Conservation (phyloP, 2,329 filamentous ascomycete species). For the Cordyceps farinosa region DNA sequence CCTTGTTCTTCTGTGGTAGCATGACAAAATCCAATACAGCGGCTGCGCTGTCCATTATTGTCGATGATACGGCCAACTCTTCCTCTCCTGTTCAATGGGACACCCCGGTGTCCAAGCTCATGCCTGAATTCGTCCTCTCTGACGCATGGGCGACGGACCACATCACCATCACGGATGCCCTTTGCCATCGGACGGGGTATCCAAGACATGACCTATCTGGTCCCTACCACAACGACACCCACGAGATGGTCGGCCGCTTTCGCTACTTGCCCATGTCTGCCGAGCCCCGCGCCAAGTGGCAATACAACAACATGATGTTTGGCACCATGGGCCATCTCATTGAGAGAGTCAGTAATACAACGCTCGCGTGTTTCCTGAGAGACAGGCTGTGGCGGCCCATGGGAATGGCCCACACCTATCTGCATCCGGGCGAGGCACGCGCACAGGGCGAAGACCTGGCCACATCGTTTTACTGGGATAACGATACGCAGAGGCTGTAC, state of each 20-base stretch:
- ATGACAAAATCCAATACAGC: constrained; percentile 53
- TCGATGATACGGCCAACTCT: constrained; percentile 41
- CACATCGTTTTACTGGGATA: constrained; percentile 37
- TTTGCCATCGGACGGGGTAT: constrained; percentile 48
- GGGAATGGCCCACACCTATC: constrained; percentile 40
- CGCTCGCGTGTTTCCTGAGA: constrained; percentile 38
- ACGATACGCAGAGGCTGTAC: constrained; percentile 27
- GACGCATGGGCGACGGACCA: constrained; percentile 41
- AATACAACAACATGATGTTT: constrained; percentile 50
- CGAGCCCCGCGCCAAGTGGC: constrained; percentile 40
- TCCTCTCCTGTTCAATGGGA: constrained; percentile 40
- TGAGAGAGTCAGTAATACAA: constrained; percentile 32
- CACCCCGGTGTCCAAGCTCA: constrained; percentile 40
- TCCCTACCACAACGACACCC: constrained; percentile 26
- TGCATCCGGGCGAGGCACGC: constrained; percentile 25
- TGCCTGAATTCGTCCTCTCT: constrained; percentile 44
- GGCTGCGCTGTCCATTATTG: constrained; percentile 44
- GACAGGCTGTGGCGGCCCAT: constrained; percentile 40
- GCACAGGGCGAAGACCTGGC: constrained; percentile 29
- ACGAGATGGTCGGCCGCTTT: constrained; percentile 36
- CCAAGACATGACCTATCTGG: constrained; percentile 36
- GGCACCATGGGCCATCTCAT: constrained; percentile 39
- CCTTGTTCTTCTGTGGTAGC: constrained; percentile 50
- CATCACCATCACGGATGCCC: constrained; percentile 48
- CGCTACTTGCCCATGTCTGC: constrained; percentile 41